Percentiles rank a stretch among this genome's conserved stretches.
Evolutionary conservation across 73 alveolate species (phyloP).

Genomic region (Paramecium sexaurelia): DNA sequence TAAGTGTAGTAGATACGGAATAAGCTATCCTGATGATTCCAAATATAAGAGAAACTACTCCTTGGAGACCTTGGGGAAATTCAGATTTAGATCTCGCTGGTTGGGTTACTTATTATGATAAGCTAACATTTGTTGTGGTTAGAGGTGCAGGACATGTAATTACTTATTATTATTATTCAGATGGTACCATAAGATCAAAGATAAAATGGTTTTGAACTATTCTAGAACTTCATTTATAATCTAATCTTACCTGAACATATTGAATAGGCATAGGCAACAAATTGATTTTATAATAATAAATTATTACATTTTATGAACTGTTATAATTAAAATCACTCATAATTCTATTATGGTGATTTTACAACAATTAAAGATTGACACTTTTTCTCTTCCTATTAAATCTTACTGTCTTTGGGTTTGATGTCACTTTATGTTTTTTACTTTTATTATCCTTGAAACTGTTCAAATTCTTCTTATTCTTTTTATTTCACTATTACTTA

Average conservation of each 20-base stretch:
- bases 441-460: too few species aligned
- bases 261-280: neutral
- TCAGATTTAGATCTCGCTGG: conserved; percentile 51
- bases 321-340: too few species aligned
- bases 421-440: too few species aligned
- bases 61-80: conserved; percentile 55
- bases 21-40: conserved; percentile 67
- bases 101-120: conserved; percentile 35
- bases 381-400: too few species aligned
- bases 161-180: neutral
- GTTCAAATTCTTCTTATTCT: too few species aligned
- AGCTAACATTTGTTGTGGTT: conserved; percentile 12
- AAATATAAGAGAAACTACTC: neutral
- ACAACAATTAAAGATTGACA: too few species aligned
- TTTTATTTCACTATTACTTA: too few species aligned
- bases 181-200: conserved; percentile 54
- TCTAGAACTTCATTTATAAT: conserved; percentile 16
- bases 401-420: too few species aligned
- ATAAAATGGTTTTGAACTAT: conserved; percentile 44
- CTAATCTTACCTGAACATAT: neutral
- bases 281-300: neutral
- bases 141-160: conserved; percentile 61
- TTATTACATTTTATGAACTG: too few species aligned
- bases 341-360: too few species aligned
- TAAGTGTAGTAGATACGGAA: conserved; percentile 75